Percentiles rank a stretch among this genome's conserved stretches.
Evolutionary conservation across 176 grass and related monocot genomes (phyloP).

Genomic region (Tuctoria greenei): DNA sequence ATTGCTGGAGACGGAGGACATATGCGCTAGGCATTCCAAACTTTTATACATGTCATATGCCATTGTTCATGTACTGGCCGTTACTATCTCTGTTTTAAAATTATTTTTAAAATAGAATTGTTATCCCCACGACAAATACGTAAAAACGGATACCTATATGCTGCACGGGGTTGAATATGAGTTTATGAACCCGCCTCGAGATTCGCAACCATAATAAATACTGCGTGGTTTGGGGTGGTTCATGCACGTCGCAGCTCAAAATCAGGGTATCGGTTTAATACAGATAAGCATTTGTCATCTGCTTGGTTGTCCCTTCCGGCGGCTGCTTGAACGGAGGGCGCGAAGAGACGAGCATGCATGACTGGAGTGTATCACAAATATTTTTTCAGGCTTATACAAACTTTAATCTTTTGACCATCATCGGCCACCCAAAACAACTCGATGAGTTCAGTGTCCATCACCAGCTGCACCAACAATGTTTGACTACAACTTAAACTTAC

Average conservation of each 20-base stretch:
- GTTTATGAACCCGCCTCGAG: background rate
- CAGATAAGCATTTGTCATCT: background rate
- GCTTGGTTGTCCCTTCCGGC: constrained; percentile 1
- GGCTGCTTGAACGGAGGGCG: background rate
- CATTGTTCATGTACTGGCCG: background rate
- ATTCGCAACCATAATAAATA: background rate
- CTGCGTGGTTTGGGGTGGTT: background rate
- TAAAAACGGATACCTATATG: no score
- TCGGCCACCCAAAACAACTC: background rate
- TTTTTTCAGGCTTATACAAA: background rate
- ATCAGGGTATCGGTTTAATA: background rate
- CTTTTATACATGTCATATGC: no score
- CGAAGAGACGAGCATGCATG: background rate
- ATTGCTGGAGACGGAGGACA: background rate
- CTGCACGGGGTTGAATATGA: background rate
- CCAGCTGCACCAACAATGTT: background rate
- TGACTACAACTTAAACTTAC: background rate
- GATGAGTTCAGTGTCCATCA: background rate
- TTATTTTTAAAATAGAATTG: no score
- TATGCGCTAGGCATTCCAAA: background rate
- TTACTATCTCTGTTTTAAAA: no score
- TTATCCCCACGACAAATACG: no score
- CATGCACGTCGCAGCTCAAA: background rate
- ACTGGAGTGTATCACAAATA: no score
- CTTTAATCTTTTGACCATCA: background rate